Evolutionary conservation across 2,329 filamentous ascomycete species (phyloP).

Genomic region (Lecanicillium sp.): DNA sequence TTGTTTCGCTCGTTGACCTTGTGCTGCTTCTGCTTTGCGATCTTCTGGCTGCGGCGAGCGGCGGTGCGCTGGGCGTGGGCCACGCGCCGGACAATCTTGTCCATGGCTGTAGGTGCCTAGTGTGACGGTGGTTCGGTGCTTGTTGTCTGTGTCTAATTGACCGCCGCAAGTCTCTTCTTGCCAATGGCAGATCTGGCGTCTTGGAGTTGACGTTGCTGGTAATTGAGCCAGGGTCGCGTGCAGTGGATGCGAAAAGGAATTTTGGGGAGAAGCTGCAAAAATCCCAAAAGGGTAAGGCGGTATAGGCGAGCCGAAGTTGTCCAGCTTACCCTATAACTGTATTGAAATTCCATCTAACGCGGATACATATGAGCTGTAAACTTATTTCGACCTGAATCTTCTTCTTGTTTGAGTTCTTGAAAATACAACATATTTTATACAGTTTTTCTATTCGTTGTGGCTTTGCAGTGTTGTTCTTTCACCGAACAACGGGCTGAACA

Average conservation of each 20-base stretch:
- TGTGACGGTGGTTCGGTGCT: constrained; percentile 9
- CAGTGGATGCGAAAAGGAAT: constrained; percentile 14
- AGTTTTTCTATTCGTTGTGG: too few species aligned
- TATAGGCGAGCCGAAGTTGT: background rate
- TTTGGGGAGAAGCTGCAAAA: constrained; percentile 13
- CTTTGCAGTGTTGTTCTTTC: too few species aligned
- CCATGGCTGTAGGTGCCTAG: constrained; percentile 45
- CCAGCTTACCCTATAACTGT: constrained; percentile 8
- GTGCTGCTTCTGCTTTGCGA: constrained; percentile 26
- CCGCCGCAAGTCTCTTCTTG: too few species aligned
- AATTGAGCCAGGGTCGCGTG: constrained; percentile 7
- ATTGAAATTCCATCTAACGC: too few species aligned
- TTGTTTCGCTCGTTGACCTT: constrained; percentile 26
- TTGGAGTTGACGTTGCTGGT: background rate
- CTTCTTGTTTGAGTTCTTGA: too few species aligned
- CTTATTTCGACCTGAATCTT: too few species aligned
- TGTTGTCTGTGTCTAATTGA: too few species aligned
- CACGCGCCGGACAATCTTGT: constrained; percentile 63
- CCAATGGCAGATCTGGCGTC: background rate
- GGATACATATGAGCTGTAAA: too few species aligned
- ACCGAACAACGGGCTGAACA: too few species aligned
- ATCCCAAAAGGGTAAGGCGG: constrained; percentile 14
- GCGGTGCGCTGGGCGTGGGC: constrained; percentile 61
- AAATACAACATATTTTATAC: too few species aligned
- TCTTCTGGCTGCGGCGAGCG: constrained; percentile 39